Evolutionary conservation across 768 basidiomycete species (phyloP).

Genomic region (Boletus rex-veris): DNA sequence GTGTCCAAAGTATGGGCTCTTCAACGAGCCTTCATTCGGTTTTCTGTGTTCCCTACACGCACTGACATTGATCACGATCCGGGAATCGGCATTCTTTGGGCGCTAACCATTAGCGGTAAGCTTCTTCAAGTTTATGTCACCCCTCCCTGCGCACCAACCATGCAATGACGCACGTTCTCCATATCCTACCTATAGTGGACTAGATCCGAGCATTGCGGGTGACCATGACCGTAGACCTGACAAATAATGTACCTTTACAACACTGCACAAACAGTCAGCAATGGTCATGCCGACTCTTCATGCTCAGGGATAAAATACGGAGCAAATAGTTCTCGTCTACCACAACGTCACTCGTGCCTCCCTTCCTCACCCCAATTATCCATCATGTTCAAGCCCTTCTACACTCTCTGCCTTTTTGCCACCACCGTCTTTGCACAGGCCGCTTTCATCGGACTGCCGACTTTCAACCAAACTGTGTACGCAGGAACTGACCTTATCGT

Average conservation of each 20-base stretch:
- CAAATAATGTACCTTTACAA: background rate
- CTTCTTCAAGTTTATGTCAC: no score
- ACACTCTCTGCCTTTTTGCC: conserved; percentile 27
- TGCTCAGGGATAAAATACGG: conserved; percentile 6
- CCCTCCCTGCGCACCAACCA: no score
- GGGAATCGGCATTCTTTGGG: no score
- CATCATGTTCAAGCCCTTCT: conserved; percentile 17
- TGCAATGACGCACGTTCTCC: no score
- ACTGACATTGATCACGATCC: no score
- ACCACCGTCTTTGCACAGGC: conserved; percentile 40
- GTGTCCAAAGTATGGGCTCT: no score
- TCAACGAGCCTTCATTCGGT: no score
- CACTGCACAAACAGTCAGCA: background rate
- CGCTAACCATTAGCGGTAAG: no score
- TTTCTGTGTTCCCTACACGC: no score
- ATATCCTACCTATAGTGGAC: background rate
- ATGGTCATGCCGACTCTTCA: background rate
- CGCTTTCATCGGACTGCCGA: conserved; percentile 40
- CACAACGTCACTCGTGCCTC: background rate
- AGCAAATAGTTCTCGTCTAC: background rate
- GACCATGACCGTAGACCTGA: background rate
- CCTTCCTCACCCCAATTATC: background rate
- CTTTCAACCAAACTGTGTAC: conserved; percentile 22
- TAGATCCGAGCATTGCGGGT: background rate
- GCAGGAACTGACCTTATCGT: conserved; percentile 41